phyloP scores from a whole-genome alignment of 768 basidiomycete genomes.

The Zangia roseola region DNA sequence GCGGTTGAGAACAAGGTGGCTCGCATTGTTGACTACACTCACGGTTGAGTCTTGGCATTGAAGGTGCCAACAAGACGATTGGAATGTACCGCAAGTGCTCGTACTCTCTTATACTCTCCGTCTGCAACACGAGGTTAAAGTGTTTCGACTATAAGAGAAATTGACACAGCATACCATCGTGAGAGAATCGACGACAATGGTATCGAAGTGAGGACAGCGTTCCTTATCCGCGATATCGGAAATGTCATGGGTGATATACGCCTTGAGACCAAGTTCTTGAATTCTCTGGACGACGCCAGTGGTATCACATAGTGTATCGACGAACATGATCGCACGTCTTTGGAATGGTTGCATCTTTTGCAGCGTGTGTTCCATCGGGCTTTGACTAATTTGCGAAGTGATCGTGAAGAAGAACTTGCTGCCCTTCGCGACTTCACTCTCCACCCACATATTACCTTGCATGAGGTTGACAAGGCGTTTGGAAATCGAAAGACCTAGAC shows the following conservation, averaged over 20 bases:
- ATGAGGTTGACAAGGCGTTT: slow-evolving; percentile 96
- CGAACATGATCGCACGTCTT: slow-evolving; percentile 86
- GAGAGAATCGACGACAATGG: slow-evolving; percentile 92
- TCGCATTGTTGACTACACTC: slow-evolving; percentile 28
- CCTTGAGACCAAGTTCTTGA: slow-evolving; percentile 73
- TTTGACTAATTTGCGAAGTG: slow-evolving; percentile 77
- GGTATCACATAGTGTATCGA: slow-evolving; percentile 79
- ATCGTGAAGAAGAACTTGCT: slow-evolving; percentile 97
- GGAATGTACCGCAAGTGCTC: slow-evolving; percentile 97
- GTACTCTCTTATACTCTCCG: slow-evolving; percentile 84
- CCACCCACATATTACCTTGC: slow-evolving; percentile 99
- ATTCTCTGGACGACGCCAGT: slow-evolving; percentile 77
- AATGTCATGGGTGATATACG: slow-evolving; percentile 76
- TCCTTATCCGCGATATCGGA: slow-evolving; percentile 80
- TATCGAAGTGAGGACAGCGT: slow-evolving; percentile 85
- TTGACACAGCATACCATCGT: slow-evolving; percentile 58
- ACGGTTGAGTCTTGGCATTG: slow-evolving; percentile 74
- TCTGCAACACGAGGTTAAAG: slow-evolving; percentile 46
- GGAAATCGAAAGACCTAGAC: slow-evolving; percentile 94
- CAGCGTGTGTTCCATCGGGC: slow-evolving; percentile 68
- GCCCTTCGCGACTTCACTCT: slow-evolving; percentile 89
- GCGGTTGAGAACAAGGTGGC: slow-evolving; percentile 2
- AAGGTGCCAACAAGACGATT: slow-evolving; percentile 84
- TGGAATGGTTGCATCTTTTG: slow-evolving; percentile 84
- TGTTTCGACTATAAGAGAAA: background rate